A percentile compares a stretch with the other conserved stretches of the same genome.
phyloP scores from a whole-genome alignment of 805 yeast species.

The Candida ovalis region DNA sequence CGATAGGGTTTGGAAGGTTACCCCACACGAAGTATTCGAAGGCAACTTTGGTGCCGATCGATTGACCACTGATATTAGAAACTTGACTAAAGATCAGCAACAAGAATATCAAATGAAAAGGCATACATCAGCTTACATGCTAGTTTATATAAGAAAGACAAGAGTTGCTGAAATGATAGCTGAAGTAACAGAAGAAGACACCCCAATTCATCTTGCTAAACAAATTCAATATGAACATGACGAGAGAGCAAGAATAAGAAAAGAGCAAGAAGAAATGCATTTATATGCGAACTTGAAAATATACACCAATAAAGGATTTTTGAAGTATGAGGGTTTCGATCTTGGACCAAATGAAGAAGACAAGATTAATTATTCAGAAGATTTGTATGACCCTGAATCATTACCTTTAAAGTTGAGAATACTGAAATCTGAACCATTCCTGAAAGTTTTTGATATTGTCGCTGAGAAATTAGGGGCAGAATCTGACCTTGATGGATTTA shows the following conservation, averaged over 20 bases:
- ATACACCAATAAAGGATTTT: slow-evolving; percentile 50
- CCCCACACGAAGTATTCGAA: slow-evolving; percentile 79
- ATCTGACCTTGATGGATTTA: slow-evolving; percentile 34
- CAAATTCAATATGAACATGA: slow-evolving; percentile 61
- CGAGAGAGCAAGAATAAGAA: slow-evolving; percentile 48
- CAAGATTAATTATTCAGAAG: slow-evolving; percentile 43
- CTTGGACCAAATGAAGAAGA: slow-evolving; percentile 58
- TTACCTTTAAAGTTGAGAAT: slow-evolving; percentile 49
- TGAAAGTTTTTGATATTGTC: slow-evolving; percentile 47
- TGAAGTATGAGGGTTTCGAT: slow-evolving; percentile 69
- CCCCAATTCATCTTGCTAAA: slow-evolving; percentile 66
- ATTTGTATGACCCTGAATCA: slow-evolving; percentile 42
- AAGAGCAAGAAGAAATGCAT: slow-evolving; percentile 70
- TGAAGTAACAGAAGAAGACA: slow-evolving; percentile 48
- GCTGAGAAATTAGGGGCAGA: slow-evolving; percentile 38
- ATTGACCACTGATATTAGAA: slow-evolving; percentile 43
- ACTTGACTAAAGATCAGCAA: slow-evolving; percentile 55
- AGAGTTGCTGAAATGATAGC: slow-evolving; percentile 56
- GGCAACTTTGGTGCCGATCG: slow-evolving; percentile 87
- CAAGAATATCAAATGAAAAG: slow-evolving; percentile 65
- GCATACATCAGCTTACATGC: slow-evolving; percentile 95
- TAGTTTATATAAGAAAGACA: slow-evolving; percentile 78
- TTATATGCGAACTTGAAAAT: slow-evolving; percentile 55
- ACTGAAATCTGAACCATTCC: slow-evolving; percentile 51
- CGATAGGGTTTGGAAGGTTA: slow-evolving; percentile 87